Conservation (phyloP, 2,329 filamentous ascomycete genomes). For the Metarhizium humberi region DNA sequence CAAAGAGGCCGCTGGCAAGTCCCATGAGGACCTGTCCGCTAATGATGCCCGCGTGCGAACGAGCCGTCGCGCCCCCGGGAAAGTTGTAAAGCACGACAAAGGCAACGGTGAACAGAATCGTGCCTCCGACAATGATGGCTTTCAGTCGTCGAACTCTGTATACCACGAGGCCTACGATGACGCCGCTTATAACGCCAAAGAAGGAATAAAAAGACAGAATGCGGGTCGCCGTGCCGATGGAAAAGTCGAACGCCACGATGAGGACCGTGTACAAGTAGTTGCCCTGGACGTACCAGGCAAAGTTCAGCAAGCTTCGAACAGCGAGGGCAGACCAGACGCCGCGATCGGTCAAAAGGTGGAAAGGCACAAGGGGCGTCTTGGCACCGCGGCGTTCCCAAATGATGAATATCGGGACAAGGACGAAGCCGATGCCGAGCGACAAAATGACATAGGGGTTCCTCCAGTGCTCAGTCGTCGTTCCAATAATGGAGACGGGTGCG, state of each 20-base stretch:
- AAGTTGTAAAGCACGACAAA: conserved; percentile 47
- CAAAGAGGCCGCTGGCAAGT: conserved; percentile 48
- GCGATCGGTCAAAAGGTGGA: conserved; percentile 48
- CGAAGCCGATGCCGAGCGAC: conserved; percentile 40
- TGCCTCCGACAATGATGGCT: conserved; percentile 47
- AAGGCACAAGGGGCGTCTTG: conserved; percentile 44
- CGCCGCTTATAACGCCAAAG: conserved; percentile 44
- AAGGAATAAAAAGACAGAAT: conserved; percentile 46
- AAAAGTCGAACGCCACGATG: conserved; percentile 47
- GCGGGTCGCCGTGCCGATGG: conserved; percentile 42
- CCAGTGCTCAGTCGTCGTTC: conserved; percentile 39
- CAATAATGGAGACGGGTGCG: conserved; percentile 44
- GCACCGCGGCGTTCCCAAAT: conserved; percentile 43
- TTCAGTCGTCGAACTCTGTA: conserved; percentile 45
- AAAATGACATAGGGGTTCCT: conserved; percentile 38
- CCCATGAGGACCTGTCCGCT: conserved; percentile 47
- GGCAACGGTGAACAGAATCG: conserved; percentile 43
- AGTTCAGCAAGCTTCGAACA: conserved; percentile 39
- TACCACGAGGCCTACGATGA: conserved; percentile 41
- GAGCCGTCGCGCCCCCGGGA: conserved; percentile 35
- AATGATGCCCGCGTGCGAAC: conserved; percentile 41
- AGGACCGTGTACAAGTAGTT: conserved; percentile 53
- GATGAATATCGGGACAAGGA: conserved; percentile 38
- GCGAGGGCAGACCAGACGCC: conserved; percentile 51
- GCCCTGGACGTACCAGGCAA: conserved; percentile 47